Evolutionary conservation across 768 basidiomycete genomes (phyloP).

Genomic region (Arthromyces matolae): DNA sequence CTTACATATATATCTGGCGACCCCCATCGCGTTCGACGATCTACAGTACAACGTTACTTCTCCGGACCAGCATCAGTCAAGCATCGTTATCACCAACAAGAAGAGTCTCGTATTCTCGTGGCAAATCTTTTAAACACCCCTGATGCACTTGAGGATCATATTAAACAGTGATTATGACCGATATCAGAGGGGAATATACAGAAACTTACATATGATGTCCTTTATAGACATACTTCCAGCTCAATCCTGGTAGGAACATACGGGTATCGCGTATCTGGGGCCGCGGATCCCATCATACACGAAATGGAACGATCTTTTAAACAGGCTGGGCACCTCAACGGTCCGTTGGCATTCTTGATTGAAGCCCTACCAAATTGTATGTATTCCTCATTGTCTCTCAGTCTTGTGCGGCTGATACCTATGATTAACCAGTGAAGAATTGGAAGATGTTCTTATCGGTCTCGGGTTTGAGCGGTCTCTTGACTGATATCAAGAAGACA

Average conservation of each 20-base stretch:
- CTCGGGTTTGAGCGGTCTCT: background rate
- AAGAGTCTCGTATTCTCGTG: conserved; percentile 9
- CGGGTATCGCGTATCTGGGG: conserved; percentile 8
- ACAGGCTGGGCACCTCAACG: conserved; percentile 4
- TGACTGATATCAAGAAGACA: conserved; percentile 5
- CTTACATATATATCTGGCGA: conserved; percentile 9
- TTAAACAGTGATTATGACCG: no score
- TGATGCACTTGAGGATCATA: no score
- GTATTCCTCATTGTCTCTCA: background rate
- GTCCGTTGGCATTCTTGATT: conserved; percentile 7
- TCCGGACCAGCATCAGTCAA: conserved; percentile 8
- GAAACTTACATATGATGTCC: no score
- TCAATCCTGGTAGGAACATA: conserved; percentile 11
- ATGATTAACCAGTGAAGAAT: conserved; percentile 3
- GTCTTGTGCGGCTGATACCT: background rate
- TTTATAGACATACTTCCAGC: conserved; percentile 6
- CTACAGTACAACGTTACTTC: conserved; percentile 5
- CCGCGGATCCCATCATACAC: conserved; percentile 7
- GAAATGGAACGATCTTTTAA: conserved; percentile 11
- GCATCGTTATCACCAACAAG: conserved; percentile 10
- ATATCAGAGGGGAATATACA: no score
- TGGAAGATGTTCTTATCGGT: conserved; percentile 7
- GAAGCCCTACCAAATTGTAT: conserved; percentile 5
- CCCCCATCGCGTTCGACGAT: conserved; percentile 6
- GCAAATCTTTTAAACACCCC: conserved; percentile 2